These are phyloP conservation scores for Trapa incisa DNA, from an alignment of 345 rosid species.

Conservation along the genomic window DNA sequence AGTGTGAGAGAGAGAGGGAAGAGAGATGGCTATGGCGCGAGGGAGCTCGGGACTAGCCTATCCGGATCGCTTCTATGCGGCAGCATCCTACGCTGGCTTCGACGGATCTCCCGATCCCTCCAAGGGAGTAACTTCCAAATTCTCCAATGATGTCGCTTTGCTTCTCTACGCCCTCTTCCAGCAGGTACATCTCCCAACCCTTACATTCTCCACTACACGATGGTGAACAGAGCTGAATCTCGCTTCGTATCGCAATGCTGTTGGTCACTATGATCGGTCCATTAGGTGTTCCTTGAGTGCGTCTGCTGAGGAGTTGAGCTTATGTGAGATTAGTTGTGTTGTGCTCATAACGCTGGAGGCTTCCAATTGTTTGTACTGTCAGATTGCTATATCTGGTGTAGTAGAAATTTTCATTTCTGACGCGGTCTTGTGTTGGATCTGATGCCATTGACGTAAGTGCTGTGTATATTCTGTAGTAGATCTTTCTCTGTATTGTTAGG, in stretches of 20 bases:
- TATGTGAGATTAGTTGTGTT: conserved; percentile 1
- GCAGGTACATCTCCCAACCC: conserved; percentile 39
- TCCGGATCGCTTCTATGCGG: conserved; percentile 88
- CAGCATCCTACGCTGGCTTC: conserved; percentile 82
- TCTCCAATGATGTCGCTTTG: conserved; percentile 67
- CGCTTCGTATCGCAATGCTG: neutral
- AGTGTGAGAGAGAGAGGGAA: neutral
- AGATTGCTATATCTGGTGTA: no score
- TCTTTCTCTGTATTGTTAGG: neutral
- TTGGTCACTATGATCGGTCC: neutral
- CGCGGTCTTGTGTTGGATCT: neutral
- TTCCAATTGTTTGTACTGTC: neutral
- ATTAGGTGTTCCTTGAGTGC: neutral
- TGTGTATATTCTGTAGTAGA: neutral
- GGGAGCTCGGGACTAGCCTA: conserved; percentile 69
- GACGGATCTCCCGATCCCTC: conserved; percentile 59
- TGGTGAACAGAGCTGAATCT: neutral
- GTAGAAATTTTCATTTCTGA: neutral
- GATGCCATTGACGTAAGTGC: neutral
- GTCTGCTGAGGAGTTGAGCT: neutral
- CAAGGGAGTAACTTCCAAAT: conserved; percentile 49
- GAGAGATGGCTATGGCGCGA: conserved; percentile 28
- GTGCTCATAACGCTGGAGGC: neutral
- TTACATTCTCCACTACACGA: neutral
- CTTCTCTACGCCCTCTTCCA: conserved; percentile 80